Conservation (phyloP, 1,139 yeast genomes). For the Meyerozyma athensensis region DNA sequence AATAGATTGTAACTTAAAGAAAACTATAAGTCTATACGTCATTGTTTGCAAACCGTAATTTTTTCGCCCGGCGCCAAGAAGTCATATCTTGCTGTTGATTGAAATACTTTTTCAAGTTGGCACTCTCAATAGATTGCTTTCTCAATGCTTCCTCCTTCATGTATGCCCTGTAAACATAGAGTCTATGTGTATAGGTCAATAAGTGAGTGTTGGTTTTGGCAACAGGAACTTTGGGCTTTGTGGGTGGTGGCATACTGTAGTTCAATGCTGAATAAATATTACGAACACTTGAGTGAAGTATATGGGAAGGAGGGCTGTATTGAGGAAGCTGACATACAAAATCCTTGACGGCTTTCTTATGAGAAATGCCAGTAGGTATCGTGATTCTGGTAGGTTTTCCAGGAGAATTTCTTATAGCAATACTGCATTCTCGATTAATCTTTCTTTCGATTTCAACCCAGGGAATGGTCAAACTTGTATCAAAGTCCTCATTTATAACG, state of each 20-base stretch:
- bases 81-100: no score
- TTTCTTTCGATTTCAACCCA: not conserved
- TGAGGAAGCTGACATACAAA: not conserved
- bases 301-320: not conserved
- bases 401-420: not conserved
- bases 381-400: not conserved
- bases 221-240: constrained; percentile 17
- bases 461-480: constrained; percentile 4
- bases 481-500: constrained; percentile 7
- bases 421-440: not conserved
- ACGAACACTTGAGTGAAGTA: not conserved
- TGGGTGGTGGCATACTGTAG: not conserved
- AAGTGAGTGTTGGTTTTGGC: constrained; percentile 22
- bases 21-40: no score
- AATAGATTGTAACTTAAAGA: no score
- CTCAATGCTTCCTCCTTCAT: not conserved
- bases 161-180: constrained; percentile 14
- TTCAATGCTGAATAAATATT: not conserved
- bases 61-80: no score
- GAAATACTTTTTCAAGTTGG: not conserved
- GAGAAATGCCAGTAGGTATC: not conserved
- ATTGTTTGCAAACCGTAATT: no score
- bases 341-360: not conserved
- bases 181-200: constrained; percentile 20
- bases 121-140: not conserved